These are phyloP conservation scores for Apiotrichum gamsii DNA, from an alignment of 1,284 basidiomycete genomes.

Conservation along the genomic window DNA sequence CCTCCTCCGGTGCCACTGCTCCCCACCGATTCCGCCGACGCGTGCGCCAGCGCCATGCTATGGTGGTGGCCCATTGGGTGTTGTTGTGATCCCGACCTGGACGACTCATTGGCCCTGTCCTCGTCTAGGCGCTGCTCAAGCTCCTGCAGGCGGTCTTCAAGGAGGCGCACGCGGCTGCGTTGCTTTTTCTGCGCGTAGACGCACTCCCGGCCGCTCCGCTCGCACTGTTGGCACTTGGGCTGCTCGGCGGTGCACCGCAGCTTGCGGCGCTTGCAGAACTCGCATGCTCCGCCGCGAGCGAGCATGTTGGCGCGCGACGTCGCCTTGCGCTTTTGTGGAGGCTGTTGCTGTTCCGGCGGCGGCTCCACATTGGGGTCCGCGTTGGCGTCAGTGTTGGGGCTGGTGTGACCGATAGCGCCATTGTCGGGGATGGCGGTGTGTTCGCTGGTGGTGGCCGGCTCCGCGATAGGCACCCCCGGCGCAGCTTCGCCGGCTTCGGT, in stretches of 20 bases:
- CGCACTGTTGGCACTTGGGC: constrained; percentile 39
- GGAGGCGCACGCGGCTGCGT: constrained; percentile 34
- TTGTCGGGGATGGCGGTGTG: too few relatives aligned
- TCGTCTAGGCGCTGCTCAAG: constrained; percentile 30
- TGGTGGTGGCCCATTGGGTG: too few relatives aligned
- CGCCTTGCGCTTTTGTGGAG: constrained; percentile 30
- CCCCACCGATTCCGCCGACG: too few relatives aligned
- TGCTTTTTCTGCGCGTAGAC: constrained; percentile 46
- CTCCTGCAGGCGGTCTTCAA: constrained; percentile 43
- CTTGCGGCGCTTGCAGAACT: constrained; percentile 48
- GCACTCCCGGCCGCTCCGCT: constrained; percentile 35
- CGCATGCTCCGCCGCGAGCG: constrained; percentile 44
- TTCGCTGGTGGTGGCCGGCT: too few relatives aligned
- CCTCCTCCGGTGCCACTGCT: too few relatives aligned
- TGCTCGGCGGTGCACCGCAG: constrained; percentile 43
- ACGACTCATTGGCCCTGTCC: not conserved
- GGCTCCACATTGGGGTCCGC: too few relatives aligned
- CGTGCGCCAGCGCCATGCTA: too few relatives aligned
- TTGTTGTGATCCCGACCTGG: not conserved
- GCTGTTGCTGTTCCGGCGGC: too few relatives aligned
- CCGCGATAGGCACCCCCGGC: too few relatives aligned
- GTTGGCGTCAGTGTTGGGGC: too few relatives aligned
- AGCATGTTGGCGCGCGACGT: constrained; percentile 42
- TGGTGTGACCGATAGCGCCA: too few relatives aligned
- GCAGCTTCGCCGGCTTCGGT: too few relatives aligned